A percentile compares a stretch with the other conserved stretches of the same genome.
Conservation (phyloP, 306 rosid genomes). For the Sicyos baderoa region DNA sequence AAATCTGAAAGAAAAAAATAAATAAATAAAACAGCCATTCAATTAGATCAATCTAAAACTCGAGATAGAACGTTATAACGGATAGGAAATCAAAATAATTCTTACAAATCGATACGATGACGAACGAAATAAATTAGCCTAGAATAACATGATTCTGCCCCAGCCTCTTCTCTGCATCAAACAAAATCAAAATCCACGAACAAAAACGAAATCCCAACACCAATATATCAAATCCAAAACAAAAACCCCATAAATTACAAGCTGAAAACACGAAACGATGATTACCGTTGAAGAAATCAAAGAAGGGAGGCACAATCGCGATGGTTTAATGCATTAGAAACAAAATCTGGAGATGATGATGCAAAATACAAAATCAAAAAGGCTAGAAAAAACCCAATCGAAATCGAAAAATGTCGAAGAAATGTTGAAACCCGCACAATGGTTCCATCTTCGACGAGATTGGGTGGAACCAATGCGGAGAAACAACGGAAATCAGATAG, state of each 20-base stretch:
- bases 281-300: background rate
- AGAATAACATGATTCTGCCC: background rate
- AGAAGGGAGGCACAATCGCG: background rate
- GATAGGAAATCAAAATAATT: background rate
- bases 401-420: background rate
- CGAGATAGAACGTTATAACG: background rate
- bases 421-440: background rate
- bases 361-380: background rate
- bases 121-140: background rate
- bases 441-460: background rate
- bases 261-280: background rate
- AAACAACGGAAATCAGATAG: conserved; percentile 1
- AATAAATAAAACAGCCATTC: background rate
- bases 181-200: background rate
- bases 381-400: background rate
- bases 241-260: background rate
- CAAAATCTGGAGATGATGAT: background rate
- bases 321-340: background rate
- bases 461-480: background rate
- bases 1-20: background rate
- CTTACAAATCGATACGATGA: conserved; percentile 1
- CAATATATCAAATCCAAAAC: background rate
- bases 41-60: background rate
- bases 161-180: background rate
- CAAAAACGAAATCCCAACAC: background rate